Evolutionary conservation across 495 filamentous ascomycete species (phyloP).

Genomic region (Daldinia vernicosa): DNA sequence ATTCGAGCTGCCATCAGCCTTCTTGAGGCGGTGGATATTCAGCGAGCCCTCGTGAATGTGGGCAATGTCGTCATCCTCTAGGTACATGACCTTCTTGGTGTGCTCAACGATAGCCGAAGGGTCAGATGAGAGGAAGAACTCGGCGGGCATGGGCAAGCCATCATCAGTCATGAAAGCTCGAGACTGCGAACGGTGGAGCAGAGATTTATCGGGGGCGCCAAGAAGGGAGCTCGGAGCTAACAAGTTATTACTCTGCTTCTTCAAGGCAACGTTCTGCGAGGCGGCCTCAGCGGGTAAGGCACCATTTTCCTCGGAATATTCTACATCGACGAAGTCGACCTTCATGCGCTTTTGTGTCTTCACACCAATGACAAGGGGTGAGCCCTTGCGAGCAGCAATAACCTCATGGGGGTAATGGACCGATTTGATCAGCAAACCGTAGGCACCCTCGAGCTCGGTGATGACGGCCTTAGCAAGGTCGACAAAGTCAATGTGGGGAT

Average conservation of each 20-base stretch:
- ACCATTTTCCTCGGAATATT: slow-evolving; percentile 83
- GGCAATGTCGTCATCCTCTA: slow-evolving; percentile 99
- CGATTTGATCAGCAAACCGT: slow-evolving; percentile 95
- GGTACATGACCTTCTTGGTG: slow-evolving; percentile 99
- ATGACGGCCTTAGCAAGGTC: slow-evolving; percentile 96
- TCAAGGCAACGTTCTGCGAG: slow-evolving; percentile 94
- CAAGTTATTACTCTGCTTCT: slow-evolving; percentile 72
- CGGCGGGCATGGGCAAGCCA: slow-evolving; percentile 94
- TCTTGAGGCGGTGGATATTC: slow-evolving; percentile 97
- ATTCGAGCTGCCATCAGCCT: slow-evolving; percentile 95
- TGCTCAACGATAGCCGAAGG: slow-evolving; percentile 98
- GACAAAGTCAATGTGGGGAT: slow-evolving; percentile 94
- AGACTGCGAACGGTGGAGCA: slow-evolving; percentile 96
- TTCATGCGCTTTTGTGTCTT: slow-evolving; percentile 98
- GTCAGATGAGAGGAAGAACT: slow-evolving; percentile 98
- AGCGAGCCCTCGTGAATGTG: slow-evolving; percentile 98
- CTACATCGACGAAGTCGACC: slow-evolving; percentile 99
- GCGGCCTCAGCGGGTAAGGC: slow-evolving; percentile 93
- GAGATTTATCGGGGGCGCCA: slow-evolving; percentile 92
- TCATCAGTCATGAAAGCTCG: slow-evolving; percentile 98
- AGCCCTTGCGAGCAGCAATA: slow-evolving; percentile 97
- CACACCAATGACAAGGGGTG: slow-evolving; percentile 94
- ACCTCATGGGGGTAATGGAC: slow-evolving; percentile 99
- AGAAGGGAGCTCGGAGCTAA: slow-evolving; percentile 74
- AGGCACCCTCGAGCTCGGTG: slow-evolving; percentile 97